Percentiles rank a stretch among this genome's conserved stretches.
Conservation (phyloP, 2,329 filamentous ascomycete species). For the Aspergillus cejpii region DNA sequence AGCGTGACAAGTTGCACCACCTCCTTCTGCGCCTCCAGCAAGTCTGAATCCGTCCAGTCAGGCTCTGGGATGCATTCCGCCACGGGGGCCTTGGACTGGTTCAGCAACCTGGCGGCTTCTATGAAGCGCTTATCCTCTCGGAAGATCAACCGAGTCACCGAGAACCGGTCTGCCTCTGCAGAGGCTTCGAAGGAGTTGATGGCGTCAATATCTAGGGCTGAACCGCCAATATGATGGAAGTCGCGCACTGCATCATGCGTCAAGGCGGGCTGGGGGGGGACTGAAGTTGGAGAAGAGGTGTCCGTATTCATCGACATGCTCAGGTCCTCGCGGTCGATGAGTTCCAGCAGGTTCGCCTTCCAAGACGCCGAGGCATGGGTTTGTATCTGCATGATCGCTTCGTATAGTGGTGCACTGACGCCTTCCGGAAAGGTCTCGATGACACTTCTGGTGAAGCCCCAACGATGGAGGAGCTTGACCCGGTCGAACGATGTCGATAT, state of each 20-base stretch:
- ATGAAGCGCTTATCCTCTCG: slow-evolving; percentile 82
- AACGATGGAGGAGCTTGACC: slow-evolving; percentile 66
- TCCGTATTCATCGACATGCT: slow-evolving; percentile 55
- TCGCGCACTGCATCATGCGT: slow-evolving; percentile 66
- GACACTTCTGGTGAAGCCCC: slow-evolving; percentile 56
- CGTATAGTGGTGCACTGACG: slow-evolving; percentile 70
- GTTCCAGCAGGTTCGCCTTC: slow-evolving; percentile 61
- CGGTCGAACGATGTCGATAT: slow-evolving; percentile 52
- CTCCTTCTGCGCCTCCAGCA: slow-evolving; percentile 87
- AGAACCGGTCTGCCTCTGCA: slow-evolving; percentile 74
- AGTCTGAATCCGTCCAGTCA: slow-evolving; percentile 75
- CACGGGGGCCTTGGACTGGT: slow-evolving; percentile 70
- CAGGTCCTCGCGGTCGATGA: slow-evolving; percentile 78
- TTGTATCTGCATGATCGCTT: slow-evolving; percentile 79
- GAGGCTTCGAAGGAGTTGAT: slow-evolving; percentile 64
- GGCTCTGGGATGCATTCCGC: slow-evolving; percentile 70
- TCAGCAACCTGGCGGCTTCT: slow-evolving; percentile 78
- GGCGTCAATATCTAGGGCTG: slow-evolving; percentile 43
- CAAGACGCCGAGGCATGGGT: slow-evolving; percentile 72
- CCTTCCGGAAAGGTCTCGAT: slow-evolving; percentile 82
- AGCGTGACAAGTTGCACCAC: slow-evolving; percentile 79
- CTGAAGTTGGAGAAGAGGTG: slow-evolving; percentile 31
- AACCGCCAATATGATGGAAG: slow-evolving; percentile 64
- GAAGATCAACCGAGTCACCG: slow-evolving; percentile 80
- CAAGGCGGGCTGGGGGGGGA: slow-evolving; percentile 39